phyloP scores from a whole-genome alignment of 78 protist genomes.

The Protostelium mycophagum region DNA sequence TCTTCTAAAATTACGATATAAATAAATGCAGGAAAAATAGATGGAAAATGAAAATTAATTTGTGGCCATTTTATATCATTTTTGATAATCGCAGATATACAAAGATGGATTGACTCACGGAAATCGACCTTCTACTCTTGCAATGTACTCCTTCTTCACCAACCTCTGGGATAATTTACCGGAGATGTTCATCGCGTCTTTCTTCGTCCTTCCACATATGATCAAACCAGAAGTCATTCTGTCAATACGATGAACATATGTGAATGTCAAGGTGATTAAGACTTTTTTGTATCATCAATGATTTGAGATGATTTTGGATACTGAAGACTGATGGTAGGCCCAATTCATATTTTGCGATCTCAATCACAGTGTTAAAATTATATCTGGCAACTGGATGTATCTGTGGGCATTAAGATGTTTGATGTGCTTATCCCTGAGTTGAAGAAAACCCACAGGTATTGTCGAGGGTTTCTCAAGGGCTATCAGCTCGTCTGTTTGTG shows the following conservation, averaged over 20 bases:
- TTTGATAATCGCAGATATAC: neutral
- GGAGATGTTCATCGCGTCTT: neutral
- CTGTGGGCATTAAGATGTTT: too few species aligned
- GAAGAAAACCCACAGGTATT: slow-evolving; percentile 15
- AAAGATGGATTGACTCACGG: neutral
- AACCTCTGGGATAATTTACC: neutral
- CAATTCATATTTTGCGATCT: neutral
- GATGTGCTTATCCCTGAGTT: too few species aligned
- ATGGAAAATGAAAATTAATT: too few species aligned
- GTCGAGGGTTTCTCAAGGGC: slow-evolving; percentile 82
- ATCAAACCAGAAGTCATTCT: neutral
- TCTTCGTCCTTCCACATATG: neutral
- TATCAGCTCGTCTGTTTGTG: slow-evolving; percentile 52
- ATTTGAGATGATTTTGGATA: too few species aligned
- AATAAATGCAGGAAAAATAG: too few species aligned
- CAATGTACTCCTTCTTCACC: neutral
- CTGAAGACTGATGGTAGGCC: neutral
- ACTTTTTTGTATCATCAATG: too few species aligned
- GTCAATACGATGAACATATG: neutral
- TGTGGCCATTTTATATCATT: neutral
- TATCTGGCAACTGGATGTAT: neutral
- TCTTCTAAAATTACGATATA: too few species aligned
- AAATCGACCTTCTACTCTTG: neutral
- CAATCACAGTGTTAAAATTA: neutral
- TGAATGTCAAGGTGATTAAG: neutral